Evolutionary conservation across 176 grass and related monocot genomes (phyloP), one percentile per base, ranked within the genome.

Genomic region (Luzula sylvatica): DNA sequence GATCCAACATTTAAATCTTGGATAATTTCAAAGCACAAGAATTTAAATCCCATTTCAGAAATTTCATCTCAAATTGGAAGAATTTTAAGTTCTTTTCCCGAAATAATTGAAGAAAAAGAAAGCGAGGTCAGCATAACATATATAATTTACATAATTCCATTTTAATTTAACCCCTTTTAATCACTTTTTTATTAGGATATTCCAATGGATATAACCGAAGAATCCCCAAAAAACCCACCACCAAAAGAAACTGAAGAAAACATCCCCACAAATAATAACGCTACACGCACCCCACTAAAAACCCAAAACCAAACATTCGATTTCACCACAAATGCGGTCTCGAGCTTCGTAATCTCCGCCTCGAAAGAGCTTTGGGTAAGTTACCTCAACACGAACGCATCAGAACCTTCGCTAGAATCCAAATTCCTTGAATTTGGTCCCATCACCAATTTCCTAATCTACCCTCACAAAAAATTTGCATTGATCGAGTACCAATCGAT

Each of bases 291-390:
- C 58, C 21, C 41, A n/a, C n/a, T n/a, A n/a, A n/a, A n/a, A n/a
- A n/a, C n/a, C 38, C 22, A 61, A 35, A 35, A 46, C 58, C 42
- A 40, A 59, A 42, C 60, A 41, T 78, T 67, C 72, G 74, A 87
- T 70, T 69, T 72, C 76, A 82, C 83, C 76, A 68, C 68, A 38
- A 66, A 70, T 80, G 57, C 53, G 53, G 53, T 58, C 30, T 65
- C 75, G 25, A 73, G 72, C 23, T 79, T 83, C 53, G 78, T 94
- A 49, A 75, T 87, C 48, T 80, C 72, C 63, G 78, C 85, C 66
- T 87, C 87, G 20, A 94, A 83, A 78, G 80, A 83, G 66, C 82
- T 94, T 52, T 94, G 82, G 82, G 58, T 87, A 48, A 66, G 82
- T 50, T 80, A 58, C 57, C 29, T 82, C 16, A 82, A 82, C 48